Evolutionary conservation across 805 yeast genomes (phyloP), one percentile per base, ranked within the genome.

Genomic region (Lachancea nothofagi): DNA sequence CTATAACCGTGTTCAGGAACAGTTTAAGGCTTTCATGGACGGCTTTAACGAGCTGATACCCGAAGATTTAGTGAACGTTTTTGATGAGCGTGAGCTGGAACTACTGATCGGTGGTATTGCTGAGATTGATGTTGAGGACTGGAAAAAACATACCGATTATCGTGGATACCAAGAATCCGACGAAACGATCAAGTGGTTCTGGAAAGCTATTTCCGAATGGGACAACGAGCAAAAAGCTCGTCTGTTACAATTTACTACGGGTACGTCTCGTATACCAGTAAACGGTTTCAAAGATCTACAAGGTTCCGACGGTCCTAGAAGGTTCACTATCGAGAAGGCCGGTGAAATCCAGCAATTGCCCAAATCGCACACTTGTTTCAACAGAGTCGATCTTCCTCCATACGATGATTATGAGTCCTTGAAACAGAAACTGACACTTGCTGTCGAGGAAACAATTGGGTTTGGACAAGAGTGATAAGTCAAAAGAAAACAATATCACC

Each of bases 121-220:
- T 2, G 98, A 93, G 57, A 90, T 93, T 55, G 98, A 93, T 64
- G 84, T 90, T 43, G 97, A 89, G 49, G 99, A 93, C 70, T 93
- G 99, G 99, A 93, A 88, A 69, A 89, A 87, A 62, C 97, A 93
- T 64, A 93, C 99, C 15, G 99, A 93, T 65, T 93, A 93, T 68
- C 79, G 98, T 69, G 98, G 98, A 4, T 93, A 90, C 66, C 90
- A 88, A 61, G 97, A 93, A 66, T 78, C 78, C 48, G 98, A 93
- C 66, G 95, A 88, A 67, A 96, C 88, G 36, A 80, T 93, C 51
- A 95, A 90, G 69, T 93, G 98, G 98, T 93, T 93, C 77, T 93
- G 98, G 98, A 80, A 78, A 64, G 83, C 94, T 66, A 80, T 93
- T 52, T 71, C 80, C 38, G 85, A 81, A 59, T 89, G 97, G 97